A percentile compares a stretch with the other conserved stretches of the same genome.
Evolutionary conservation across 192 early-diverging fungal species (phyloP).

Genomic region (Entomortierella parvispora): DNA sequence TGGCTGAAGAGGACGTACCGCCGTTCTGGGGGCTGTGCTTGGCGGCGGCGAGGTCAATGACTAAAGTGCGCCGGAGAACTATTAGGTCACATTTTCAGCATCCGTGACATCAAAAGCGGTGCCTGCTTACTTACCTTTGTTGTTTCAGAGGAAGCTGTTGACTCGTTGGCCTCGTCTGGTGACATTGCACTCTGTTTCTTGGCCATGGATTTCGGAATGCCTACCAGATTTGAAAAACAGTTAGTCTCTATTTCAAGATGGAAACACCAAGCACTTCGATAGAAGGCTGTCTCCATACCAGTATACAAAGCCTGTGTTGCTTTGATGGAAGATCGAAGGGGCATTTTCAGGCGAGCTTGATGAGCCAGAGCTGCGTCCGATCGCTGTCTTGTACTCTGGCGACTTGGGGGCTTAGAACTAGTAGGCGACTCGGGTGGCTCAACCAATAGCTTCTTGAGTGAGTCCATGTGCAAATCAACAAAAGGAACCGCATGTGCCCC

Average conservation of each 20-base stretch:
- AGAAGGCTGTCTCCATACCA: not conserved
- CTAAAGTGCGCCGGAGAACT: not conserved
- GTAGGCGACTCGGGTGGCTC: slow-evolving; percentile 30
- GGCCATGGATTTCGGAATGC: slow-evolving; percentile 21
- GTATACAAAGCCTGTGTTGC: slow-evolving; percentile 36
- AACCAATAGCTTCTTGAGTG: slow-evolving; percentile 32
- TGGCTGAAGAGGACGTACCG: not conserved
- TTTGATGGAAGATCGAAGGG: slow-evolving; percentile 28
- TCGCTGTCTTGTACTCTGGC: slow-evolving; percentile 17
- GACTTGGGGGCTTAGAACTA: slow-evolving; percentile 1
- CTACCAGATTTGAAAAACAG: slow-evolving; percentile 7
- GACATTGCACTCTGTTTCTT: slow-evolving; percentile 28
- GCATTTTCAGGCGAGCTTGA: slow-evolving; percentile 42
- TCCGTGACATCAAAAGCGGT: not conserved
- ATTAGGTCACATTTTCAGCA: not conserved
- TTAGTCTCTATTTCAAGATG: no score
- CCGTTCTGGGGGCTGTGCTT: not conserved
- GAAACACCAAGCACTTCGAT: not conserved
- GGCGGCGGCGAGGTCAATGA: not conserved
- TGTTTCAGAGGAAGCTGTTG: slow-evolving; percentile 18
- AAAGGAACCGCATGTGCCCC: not conserved
- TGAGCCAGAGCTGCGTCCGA: slow-evolving; percentile 42
- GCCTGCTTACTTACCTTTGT: not conserved
- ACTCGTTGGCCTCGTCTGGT: slow-evolving; percentile 46
- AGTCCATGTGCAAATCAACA: slow-evolving; percentile 48